A percentile compares a stretch with the other conserved stretches of the same genome.
Conservation (phyloP, 2,329 filamentous ascomycete genomes). For the Beauveria pseudobassiana region DNA sequence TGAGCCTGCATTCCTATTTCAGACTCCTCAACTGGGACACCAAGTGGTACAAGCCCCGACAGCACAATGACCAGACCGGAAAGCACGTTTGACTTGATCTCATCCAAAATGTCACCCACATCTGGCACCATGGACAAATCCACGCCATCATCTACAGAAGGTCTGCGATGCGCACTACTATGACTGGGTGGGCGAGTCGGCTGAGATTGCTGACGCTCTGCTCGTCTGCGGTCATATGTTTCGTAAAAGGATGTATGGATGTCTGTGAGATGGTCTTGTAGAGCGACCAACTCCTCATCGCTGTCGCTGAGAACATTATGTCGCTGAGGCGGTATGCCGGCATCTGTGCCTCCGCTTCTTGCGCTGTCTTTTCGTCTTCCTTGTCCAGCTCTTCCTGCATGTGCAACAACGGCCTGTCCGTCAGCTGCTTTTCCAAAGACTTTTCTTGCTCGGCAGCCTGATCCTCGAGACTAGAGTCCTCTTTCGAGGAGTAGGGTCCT, state of each 20-base stretch:
- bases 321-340: slow-evolving; percentile 33
- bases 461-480: slow-evolving; percentile 59
- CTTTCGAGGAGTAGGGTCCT: slow-evolving; percentile 71
- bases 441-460: slow-evolving; percentile 84
- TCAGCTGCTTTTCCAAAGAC: slow-evolving; percentile 78
- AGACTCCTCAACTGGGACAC: slow-evolving; percentile 68
- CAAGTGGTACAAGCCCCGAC: slow-evolving; percentile 81
- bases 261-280: slow-evolving; percentile 67
- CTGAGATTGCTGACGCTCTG: slow-evolving; percentile 26
- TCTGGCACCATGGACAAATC: slow-evolving; percentile 62
- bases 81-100: slow-evolving; percentile 71
- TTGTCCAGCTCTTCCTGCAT: slow-evolving; percentile 88
- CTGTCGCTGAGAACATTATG: slow-evolving; percentile 83
- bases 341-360: slow-evolving; percentile 20
- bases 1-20: slow-evolving; percentile 84
- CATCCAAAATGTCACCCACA: slow-evolving; percentile 74
- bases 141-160: slow-evolving; percentile 32
- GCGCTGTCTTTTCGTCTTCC: slow-evolving; percentile 45
- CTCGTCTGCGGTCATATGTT: slow-evolving; percentile 59
- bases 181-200: slow-evolving; percentile 28
- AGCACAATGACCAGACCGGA: slow-evolving; percentile 73
- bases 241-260: slow-evolving; percentile 79
- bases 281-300: slow-evolving; percentile 70
- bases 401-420: slow-evolving; percentile 80
- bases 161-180: slow-evolving; percentile 22